Evolutionary conservation across 768 basidiomycete species (phyloP), one percentile per base, ranked within the genome.

Genomic region (Boletus sp.): DNA sequence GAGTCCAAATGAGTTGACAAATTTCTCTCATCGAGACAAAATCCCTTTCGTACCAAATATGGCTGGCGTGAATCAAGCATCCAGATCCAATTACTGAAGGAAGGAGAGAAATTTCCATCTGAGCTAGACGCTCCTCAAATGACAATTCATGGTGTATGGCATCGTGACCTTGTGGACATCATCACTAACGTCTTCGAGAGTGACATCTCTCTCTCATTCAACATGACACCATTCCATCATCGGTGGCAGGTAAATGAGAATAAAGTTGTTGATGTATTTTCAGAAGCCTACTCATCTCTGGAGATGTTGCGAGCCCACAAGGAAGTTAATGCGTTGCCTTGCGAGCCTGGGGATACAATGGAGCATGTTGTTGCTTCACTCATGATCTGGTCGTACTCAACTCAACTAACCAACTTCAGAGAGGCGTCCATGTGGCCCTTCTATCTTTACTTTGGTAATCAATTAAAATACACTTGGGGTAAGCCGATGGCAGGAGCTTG

Each of bases 221-320:
- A 72, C 41, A 61, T 59, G n/a, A 52, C 61, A 1, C 67, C 67
- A 0, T 73, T 67, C 47, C 60, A 61, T 36, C 60, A 59, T 5
- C 65, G 53, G 18, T 69, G 65, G 62, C 58, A 67, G 24, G 2
- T 20, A n/a, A 18, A 42, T 39, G 44, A 45, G 2, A 28, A 17
- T 1, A 14, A 1, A n/a, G 29, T 30, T 1, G 5, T 59, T 14
- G 42, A 33, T 0, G 40, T 59, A 0, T 59, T 32, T 35, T 28
- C 24, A 1, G 44, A 59, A 30, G 54, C 49, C 3, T 59, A 41
- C 40, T 47, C 48, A 30, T 55, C 52, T 0, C 41, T 47, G 0
- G 42, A 44, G 12, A 44, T 44, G 42, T 4, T 44, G 5, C 10
- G 33, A 5, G 10, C 33, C 5, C 33, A 33, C 33, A 33, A 33